Base-by-base conservation (phyloP, 169 alveolate genomes). In the Toxoplasma gondii region DNA sequence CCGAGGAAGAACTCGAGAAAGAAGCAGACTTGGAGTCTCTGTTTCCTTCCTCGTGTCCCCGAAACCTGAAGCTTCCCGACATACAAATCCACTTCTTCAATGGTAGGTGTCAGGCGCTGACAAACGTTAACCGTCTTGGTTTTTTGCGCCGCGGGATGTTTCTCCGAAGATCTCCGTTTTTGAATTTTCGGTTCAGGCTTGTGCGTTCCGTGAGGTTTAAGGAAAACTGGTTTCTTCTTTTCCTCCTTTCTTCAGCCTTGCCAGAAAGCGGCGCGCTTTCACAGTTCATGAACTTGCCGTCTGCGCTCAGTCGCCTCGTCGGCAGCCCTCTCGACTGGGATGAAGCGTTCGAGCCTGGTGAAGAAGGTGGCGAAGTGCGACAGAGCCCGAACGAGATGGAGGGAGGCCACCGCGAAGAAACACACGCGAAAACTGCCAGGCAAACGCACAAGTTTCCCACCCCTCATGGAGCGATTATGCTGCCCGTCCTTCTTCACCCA, bases 401-500 rank as follows among this genome's bases (percentile, higher is more conserved):
- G 22, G 22, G 74, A 64, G 29, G 22, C 74, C 24, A 1, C 1
- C 74, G 74, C 31, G 31, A 49, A 49, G 58, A 12, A 49, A 49
- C 58, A 12, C 22, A 49, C 58, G 58, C 4, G 4, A 49, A 12
- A 12, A 49, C 4, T 12, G 12, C 58, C 4, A 49, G 12, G 12
- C 4, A 4, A 49, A 12, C 58, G n/a, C n/a, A 53, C 9, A 53
- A 53, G 74, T 4, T 19, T 4, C 74, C 24, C 7, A 64, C 9
- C 22, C 74, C 84, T 5, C 44, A 34, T 44, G 91, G 91, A 31
- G 43, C 36, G n/a, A 45, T 86, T 19, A 27, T 86, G 41, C 49
- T 86, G 9, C 91, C 91, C 45, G 91, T 86, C 7, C 58, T 86
- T 41, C 91, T 86, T 17, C 91, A 86, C 78, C 91, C 91, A 12